These are phyloP conservation scores for Symbiodinium pilosum DNA, from an alignment of 73 alveolate genomes.

Conservation along the genomic window DNA sequence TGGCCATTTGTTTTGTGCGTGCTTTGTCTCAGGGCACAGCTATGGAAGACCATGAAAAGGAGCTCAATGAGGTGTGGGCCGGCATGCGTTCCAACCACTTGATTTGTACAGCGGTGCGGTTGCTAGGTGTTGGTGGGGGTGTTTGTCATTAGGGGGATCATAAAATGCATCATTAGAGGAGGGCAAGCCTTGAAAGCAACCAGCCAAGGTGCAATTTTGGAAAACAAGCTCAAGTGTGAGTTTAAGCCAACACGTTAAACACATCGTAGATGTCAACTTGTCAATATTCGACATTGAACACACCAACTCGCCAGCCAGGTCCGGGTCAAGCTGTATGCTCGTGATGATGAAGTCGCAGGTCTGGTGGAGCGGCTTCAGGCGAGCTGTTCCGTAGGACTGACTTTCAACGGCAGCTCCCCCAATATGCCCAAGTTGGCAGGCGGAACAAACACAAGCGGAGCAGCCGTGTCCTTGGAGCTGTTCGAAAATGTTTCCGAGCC, in stretches of 20 bases:
- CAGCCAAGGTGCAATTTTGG: background rate
- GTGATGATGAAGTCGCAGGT: constrained; percentile 2
- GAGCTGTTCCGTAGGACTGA: too few relatives aligned
- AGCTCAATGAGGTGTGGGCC: constrained; percentile 24
- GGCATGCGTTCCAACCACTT: background rate
- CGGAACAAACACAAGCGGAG: too few relatives aligned
- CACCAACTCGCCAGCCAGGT: too few relatives aligned
- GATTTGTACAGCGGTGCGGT: background rate
- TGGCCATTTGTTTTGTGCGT: background rate
- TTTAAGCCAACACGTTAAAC: background rate
- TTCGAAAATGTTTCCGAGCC: too few relatives aligned
- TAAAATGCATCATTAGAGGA: background rate
- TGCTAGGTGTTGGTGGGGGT: background rate
- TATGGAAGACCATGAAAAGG: constrained; percentile 29
- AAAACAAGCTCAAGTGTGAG: background rate
- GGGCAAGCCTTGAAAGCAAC: background rate
- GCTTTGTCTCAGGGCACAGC: constrained; percentile 41
- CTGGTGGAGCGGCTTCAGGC: constrained; percentile 37
- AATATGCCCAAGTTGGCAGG: too few relatives aligned
- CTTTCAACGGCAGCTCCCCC: too few relatives aligned
- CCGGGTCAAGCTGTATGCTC: background rate
- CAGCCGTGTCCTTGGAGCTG: too few relatives aligned
- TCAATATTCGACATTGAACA: too few relatives aligned
- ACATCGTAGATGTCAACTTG: too few relatives aligned
- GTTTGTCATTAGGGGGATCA: background rate